A percentile compares a stretch with the other conserved stretches of the same genome.
Evolutionary conservation across 1,284 basidiomycete genomes (phyloP).

Genomic region (Rugosomyces carneus): DNA sequence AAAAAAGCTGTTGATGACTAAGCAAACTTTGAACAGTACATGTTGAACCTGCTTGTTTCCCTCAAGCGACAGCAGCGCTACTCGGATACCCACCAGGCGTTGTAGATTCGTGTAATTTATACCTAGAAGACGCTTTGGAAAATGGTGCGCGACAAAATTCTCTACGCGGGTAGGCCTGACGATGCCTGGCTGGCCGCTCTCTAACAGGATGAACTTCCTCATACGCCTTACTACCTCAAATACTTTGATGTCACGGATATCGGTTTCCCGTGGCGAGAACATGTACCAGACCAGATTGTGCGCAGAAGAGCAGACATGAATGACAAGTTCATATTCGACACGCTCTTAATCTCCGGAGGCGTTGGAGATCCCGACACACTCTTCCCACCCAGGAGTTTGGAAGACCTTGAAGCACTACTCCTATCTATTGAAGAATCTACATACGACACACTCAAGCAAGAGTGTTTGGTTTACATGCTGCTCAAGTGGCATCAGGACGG

Average conservation of each 20-base stretch:
- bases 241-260: slow-evolving; percentile 40
- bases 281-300: slow-evolving; percentile 47
- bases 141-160: neutral
- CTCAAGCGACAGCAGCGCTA: too few relatives aligned
- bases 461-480: slow-evolving; percentile 71
- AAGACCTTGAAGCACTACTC: slow-evolving; percentile 47
- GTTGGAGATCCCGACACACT: slow-evolving; percentile 48
- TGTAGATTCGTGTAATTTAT: neutral
- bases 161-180: neutral
- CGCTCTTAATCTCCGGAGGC: slow-evolving; percentile 60
- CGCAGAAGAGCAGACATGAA: slow-evolving; percentile 53
- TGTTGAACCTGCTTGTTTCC: too few relatives aligned
- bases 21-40: too few relatives aligned
- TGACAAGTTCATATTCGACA: slow-evolving; percentile 67
- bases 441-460: slow-evolving; percentile 72
- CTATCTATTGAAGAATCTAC: slow-evolving; percentile 51
- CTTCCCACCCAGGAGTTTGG: slow-evolving; percentile 61
- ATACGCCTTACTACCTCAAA: slow-evolving; percentile 25
- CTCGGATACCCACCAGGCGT: too few relatives aligned
- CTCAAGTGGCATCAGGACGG: slow-evolving; percentile 70
- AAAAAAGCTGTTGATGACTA: too few relatives aligned
- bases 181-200: neutral
- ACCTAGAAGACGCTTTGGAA: neutral
- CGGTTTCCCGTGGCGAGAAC: slow-evolving; percentile 46
- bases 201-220: slow-evolving; percentile 15